Evolutionary conservation across 2,329 filamentous ascomycete genomes (phyloP), one percentile per base, ranked within the genome.

Genomic region (Erysiphe pisi): DNA sequence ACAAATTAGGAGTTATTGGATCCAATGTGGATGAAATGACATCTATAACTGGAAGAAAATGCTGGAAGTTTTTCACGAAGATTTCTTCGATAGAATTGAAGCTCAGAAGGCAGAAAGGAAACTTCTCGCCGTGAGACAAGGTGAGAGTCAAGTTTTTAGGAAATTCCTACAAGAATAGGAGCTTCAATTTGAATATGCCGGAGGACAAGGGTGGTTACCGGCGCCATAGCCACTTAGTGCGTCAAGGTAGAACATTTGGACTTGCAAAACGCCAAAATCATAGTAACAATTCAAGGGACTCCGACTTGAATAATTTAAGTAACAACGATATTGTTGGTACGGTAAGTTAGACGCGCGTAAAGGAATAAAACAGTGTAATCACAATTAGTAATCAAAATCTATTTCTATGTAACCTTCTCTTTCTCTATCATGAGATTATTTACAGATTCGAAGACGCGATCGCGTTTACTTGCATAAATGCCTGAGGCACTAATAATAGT

Each of bases 121-220:
- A 49, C 45, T 47, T 6, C 40, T 31, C 20, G 47, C 70, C 3
- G 4, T 74, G 70, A 74, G 31, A 28, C 70, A 74, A 28, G 36
- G 45, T 14, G 70, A 74, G 18, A 7, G 20, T 4, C 70, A 74
- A 49, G 1, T 74, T 40, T 74, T 74, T 49, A 12, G 43, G 11
- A 22, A 49, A 52, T 74, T 74, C 49, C n/a, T 74, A 47, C 36
- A 49, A 49, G 70, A 74, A 14, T 74, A 40, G 40, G 70, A 74
- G 25, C 43, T 74, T 47, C 36, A 74, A 40, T 40, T 49, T 1
- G 45, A 74, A 22, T 74, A n/a, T 74, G 70, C 70, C 40, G 70
- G 70, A n/a, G 70, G 70, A 47, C 12, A 16, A n/a, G n/a, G n/a
- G n/a, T n/a, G n/a, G n/a, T n/a, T n/a, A n/a, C n/a, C n/a, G n/a